A percentile compares a stretch with the other conserved stretches of the same genome.
These are phyloP conservation scores for Pseudocohnilembus persalinus DNA, from an alignment of 169 alveolate genomes.

Conservation along the genomic window DNA sequence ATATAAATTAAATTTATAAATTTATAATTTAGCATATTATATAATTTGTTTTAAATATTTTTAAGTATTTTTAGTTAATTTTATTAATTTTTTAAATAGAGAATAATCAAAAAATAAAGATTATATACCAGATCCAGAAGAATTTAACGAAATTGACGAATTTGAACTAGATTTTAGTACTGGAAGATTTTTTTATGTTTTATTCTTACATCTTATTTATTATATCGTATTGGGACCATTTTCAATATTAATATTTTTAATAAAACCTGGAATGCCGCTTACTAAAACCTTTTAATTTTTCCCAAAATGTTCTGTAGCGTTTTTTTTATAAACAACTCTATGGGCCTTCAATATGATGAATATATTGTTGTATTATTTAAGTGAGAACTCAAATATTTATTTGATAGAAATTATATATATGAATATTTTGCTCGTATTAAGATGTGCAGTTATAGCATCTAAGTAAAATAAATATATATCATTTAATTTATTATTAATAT, in stretches of 20 bases:
- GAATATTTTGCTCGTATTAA: not conserved
- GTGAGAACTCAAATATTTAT: conserved; percentile 1
- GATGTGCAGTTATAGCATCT: not conserved
- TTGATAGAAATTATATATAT: conserved; percentile 4
- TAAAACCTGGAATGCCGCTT: not conserved
- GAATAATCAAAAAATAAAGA: too few relatives aligned
- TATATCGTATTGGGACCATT: not conserved
- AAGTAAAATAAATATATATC: not conserved
- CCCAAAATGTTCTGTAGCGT: not conserved
- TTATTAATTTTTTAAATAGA: too few relatives aligned
- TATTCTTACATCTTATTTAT: not conserved
- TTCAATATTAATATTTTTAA: not conserved
- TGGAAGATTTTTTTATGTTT: too few relatives aligned
- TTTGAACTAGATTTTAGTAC: not conserved
- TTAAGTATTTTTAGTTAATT: too few relatives aligned
- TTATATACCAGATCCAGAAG: too few relatives aligned
- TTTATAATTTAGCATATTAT: too few relatives aligned
- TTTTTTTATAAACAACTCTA: not conserved
- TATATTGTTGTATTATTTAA: not conserved
- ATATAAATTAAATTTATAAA: too few relatives aligned
- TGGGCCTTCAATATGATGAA: conserved; percentile 1
- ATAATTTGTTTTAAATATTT: too few relatives aligned
- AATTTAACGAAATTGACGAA: not conserved
- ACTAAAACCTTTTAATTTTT: not conserved
- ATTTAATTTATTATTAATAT: not conserved